Evolutionary conservation across 208 protist species (phyloP), one percentile per base, ranked within the genome.

Genomic region (Leishmania tropica): DNA sequence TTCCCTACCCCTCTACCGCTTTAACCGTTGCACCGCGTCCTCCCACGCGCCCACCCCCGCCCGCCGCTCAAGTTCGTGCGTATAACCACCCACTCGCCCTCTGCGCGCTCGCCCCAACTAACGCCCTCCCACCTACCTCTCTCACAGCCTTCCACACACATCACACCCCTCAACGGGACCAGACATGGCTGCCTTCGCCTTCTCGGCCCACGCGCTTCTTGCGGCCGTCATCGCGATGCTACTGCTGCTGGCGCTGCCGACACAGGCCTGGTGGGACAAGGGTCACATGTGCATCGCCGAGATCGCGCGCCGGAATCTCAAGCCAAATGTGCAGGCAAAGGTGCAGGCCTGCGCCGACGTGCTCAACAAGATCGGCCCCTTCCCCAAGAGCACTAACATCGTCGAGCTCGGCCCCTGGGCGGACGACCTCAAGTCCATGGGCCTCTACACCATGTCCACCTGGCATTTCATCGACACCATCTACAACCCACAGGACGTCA

Each of bases 241-340:
- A 47, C 47, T 75, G 71, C 47, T 75, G 71, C 48, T 77, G 54
- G 78, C 75, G 17, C 6, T 80, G 54, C 74, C 79, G 15, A 77
- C 68, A 51, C 71, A 84, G n/a, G 90, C 81, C 53, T 94, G 90
- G 90, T 92, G 87, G 88, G 88, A 81, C 80, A 86, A 74, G 42
- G 90, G 90, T 28, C 90, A 94, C 83, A 94, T 94, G 90, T 58
- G 56, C 37, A 78, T 94, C 48, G 81, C 88, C 56, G 88, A 92
- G 78, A 89, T 94, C 58, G 90, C 90, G 24, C 70, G 64, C n/a
- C 88, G 85, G 31, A 81, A 89, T 67, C 60, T 94, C 48, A 51
- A 80, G 13, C 54, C 79, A 0, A 67, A 82, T 4, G 78, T 89
- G 47, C 51, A 17, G 71, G 37, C 71, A 56, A 83, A 83, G 62